Evolutionary conservation across 1,139 yeast species (phyloP).

Genomic region (Saccharomyces pastorianus): DNA sequence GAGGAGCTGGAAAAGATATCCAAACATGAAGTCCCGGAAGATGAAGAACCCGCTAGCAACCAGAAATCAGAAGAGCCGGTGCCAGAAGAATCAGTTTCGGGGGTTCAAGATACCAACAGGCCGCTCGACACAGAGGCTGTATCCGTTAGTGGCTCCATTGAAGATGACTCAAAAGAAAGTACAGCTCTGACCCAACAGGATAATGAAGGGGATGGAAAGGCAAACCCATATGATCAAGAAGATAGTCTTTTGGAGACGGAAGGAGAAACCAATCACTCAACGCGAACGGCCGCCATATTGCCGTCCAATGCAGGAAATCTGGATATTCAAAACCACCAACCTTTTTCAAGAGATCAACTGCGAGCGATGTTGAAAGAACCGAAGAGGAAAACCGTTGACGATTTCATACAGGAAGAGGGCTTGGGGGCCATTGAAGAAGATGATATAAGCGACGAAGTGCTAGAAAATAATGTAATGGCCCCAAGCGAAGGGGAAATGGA

Average conservation of each 20-base stretch:
- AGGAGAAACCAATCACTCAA: background rate
- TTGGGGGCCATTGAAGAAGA: background rate
- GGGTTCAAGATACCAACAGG: background rate
- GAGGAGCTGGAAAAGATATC: conserved; percentile 25
- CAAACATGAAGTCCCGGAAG: conserved; percentile 6
- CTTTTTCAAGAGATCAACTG: background rate
- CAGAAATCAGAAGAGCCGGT: conserved; percentile 5
- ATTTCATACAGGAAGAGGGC: background rate
- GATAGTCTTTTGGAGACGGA: background rate
- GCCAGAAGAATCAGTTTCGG: background rate
- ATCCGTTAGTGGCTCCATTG: background rate
- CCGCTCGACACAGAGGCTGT: background rate
- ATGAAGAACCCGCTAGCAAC: conserved; percentile 1
- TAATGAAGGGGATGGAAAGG: background rate
- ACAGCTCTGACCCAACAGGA: background rate
- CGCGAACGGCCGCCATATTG: background rate
- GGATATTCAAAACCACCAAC: background rate
- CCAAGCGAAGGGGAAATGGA: background rate
- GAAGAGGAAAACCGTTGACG: background rate
- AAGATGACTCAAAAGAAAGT: background rate
- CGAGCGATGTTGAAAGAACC: background rate
- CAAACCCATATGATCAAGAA: background rate
- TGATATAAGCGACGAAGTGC: background rate
- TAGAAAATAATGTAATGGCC: background rate
- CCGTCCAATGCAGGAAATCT: background rate